A percentile compares a stretch with the other conserved stretches of the same genome.
Conservation (phyloP, 768 basidiomycete genomes). For the Rhizopogon sp. region DNA sequence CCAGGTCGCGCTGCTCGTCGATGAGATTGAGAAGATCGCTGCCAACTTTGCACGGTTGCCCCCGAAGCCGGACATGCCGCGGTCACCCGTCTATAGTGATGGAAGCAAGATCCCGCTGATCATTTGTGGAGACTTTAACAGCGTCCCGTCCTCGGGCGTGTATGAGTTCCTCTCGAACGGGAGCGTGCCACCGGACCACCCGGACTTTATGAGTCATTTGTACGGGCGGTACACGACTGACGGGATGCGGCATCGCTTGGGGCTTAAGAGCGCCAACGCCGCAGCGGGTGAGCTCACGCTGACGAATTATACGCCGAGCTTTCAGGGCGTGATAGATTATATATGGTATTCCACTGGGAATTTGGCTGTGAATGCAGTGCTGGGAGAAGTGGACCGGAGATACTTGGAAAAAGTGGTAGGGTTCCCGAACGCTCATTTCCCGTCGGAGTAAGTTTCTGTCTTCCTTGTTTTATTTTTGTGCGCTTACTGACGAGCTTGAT, state of each 20-base stretch:
- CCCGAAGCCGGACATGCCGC: conserved; percentile 37
- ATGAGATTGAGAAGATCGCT: conserved; percentile 89
- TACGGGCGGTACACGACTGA: conserved; percentile 94
- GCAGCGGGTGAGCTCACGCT: conserved; percentile 54
- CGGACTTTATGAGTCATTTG: conserved; percentile 86
- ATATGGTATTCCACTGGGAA: conserved; percentile 84
- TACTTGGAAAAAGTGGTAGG: conserved; percentile 92
- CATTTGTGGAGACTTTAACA: conserved; percentile 96
- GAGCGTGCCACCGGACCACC: conserved; percentile 62
- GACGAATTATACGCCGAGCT: conserved; percentile 90
- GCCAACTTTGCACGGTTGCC: conserved; percentile 82
- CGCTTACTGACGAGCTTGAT: conserved; percentile 9
- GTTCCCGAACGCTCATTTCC: conserved; percentile 96
- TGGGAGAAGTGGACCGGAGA: conserved; percentile 78
- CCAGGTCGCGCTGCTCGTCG: conserved; percentile 86
- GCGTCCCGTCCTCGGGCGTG: conserved; percentile 78
- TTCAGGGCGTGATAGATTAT: conserved; percentile 86
- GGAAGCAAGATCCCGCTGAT: conserved; percentile 87
- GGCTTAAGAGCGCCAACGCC: conserved; percentile 83
- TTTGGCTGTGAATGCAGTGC: conserved; percentile 72
- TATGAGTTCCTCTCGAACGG: conserved; percentile 88
- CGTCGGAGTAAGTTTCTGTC: conserved; percentile 76
- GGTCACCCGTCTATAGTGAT: conserved; percentile 65
- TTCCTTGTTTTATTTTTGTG: conserved; percentile 1
- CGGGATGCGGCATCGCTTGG: conserved; percentile 75